A percentile compares a stretch with the other conserved stretches of the same genome.
phyloP scores from a whole-genome alignment of 176 grass and related monocot species.

The Paspalum notatum region DNA sequence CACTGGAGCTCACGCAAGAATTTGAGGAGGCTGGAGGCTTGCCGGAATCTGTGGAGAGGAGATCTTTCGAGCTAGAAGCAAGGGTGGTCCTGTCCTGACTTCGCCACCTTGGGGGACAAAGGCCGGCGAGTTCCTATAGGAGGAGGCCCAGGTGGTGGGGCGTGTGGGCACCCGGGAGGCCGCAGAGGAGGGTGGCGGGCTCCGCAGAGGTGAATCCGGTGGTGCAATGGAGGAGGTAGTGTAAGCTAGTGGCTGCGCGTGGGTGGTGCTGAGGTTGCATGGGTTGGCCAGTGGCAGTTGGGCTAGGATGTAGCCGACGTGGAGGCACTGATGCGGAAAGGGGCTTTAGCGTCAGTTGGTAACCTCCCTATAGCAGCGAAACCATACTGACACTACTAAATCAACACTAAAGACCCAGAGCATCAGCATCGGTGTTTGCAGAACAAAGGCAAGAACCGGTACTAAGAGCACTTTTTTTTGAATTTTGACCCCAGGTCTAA shows the following conservation, averaged over 20 bases:
- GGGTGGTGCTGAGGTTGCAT: background rate
- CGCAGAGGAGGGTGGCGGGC: constrained; percentile 17
- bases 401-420: too few species aligned
- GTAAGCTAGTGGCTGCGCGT: background rate
- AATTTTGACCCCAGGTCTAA: too few species aligned
- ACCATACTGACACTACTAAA: too few species aligned
- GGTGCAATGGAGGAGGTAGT: background rate
- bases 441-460: too few species aligned
- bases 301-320: constrained; percentile 51
- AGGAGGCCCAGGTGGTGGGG: constrained; percentile 39
- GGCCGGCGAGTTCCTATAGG: constrained; percentile 56
- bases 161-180: background rate
- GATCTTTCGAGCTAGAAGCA: constrained; percentile 41
- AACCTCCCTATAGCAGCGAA: too few species aligned
- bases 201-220: constrained; percentile 11
- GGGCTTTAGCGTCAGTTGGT: too few species aligned
- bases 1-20: constrained; percentile 68
- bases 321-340: too few species aligned
- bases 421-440: too few species aligned
- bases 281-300: background rate
- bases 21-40: constrained; percentile 59
- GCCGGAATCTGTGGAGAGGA: constrained; percentile 67
- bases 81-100: constrained; percentile 48
- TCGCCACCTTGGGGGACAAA: constrained; percentile 47
- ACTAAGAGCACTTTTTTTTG: too few species aligned